Evolutionary conservation across 2,329 filamentous ascomycete genomes (phyloP).

Genomic region (Rachicladosporium sp.): DNA sequence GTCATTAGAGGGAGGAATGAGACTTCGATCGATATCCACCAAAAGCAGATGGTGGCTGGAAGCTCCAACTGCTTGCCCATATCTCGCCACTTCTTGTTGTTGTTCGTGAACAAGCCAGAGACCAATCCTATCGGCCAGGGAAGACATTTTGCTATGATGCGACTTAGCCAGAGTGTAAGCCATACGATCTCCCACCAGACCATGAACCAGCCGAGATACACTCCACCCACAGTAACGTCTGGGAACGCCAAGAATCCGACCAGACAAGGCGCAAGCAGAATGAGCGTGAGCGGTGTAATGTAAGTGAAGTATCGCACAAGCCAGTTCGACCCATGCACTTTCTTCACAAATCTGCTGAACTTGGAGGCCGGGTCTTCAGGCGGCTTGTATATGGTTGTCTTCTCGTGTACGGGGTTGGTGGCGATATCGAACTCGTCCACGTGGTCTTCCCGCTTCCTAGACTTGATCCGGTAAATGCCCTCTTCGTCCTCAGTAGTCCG

Average conservation of each 20-base stretch:
- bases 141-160: slow-evolving; percentile 50
- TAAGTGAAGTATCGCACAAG: slow-evolving; percentile 60
- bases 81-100: slow-evolving; percentile 85
- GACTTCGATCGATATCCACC: slow-evolving; percentile 76
- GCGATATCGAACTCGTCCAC: slow-evolving; percentile 56
- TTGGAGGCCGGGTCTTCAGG: slow-evolving; percentile 49
- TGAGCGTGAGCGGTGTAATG: slow-evolving; percentile 50
- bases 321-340: slow-evolving; percentile 52
- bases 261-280: slow-evolving; percentile 57
- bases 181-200: slow-evolving; percentile 93
- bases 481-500: slow-evolving; percentile 21
- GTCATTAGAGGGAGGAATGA: slow-evolving; percentile 78
- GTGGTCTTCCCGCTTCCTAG: slow-evolving; percentile 39
- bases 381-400: slow-evolving; percentile 51
- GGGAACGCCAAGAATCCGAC: slow-evolving; percentile 49
- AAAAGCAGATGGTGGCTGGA: slow-evolving; percentile 76
- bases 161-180: slow-evolving; percentile 74
- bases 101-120: slow-evolving; percentile 70
- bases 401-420: slow-evolving; percentile 58
- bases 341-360: slow-evolving; percentile 53
- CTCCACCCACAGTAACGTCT: slow-evolving; percentile 53
- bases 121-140: slow-evolving; percentile 50
- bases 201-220: slow-evolving; percentile 76
- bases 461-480: slow-evolving; percentile 41
- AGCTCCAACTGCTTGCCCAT: slow-evolving; percentile 77